phyloP scores from a whole-genome alignment of 2,329 filamentous ascomycete genomes.

The Fusarium sp. region DNA sequence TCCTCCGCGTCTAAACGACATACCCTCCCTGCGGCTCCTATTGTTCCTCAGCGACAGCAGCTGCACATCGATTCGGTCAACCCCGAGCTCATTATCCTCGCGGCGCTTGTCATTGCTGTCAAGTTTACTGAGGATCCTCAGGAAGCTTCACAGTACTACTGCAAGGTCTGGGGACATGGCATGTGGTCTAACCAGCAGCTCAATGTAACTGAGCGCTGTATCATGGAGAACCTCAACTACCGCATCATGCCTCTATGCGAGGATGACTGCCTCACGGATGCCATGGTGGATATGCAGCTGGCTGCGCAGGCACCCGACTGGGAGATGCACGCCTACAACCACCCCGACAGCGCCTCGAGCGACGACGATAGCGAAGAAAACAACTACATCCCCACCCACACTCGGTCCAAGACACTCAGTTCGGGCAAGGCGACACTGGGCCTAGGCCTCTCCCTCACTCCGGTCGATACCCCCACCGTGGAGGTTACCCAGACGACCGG shows the following conservation, averaged over 20 bases:
- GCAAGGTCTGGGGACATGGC: constrained; percentile 63
- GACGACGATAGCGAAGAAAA: constrained; percentile 44
- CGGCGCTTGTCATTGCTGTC: constrained; percentile 71
- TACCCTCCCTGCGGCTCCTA: constrained; percentile 58
- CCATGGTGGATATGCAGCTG: constrained; percentile 73
- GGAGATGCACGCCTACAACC: constrained; percentile 44
- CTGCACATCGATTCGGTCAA: constrained; percentile 71
- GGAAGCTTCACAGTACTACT: constrained; percentile 65
- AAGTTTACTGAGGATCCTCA: constrained; percentile 74
- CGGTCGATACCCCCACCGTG: constrained; percentile 39
- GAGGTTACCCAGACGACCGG: constrained; percentile 29
- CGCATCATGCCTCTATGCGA: constrained; percentile 71
- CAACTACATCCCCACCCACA: constrained; percentile 47
- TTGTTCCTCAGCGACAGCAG: constrained; percentile 49
- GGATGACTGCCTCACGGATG: constrained; percentile 67
- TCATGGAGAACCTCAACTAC: constrained; percentile 74
- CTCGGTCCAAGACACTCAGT: constrained; percentile 52
- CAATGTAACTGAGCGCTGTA: constrained; percentile 71
- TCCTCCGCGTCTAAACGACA: constrained; percentile 57
- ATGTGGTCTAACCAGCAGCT: constrained; percentile 72
- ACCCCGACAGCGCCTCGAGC: constrained; percentile 46
- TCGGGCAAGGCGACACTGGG: constrained; percentile 38
- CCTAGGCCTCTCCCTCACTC: constrained; percentile 43
- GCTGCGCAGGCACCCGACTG: constrained; percentile 56
- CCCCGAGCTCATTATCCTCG: constrained; percentile 73